These are phyloP conservation scores for Boletellus sp. DNA, from an alignment of 1,284 basidiomycete genomes.

Conservation along the genomic window DNA sequence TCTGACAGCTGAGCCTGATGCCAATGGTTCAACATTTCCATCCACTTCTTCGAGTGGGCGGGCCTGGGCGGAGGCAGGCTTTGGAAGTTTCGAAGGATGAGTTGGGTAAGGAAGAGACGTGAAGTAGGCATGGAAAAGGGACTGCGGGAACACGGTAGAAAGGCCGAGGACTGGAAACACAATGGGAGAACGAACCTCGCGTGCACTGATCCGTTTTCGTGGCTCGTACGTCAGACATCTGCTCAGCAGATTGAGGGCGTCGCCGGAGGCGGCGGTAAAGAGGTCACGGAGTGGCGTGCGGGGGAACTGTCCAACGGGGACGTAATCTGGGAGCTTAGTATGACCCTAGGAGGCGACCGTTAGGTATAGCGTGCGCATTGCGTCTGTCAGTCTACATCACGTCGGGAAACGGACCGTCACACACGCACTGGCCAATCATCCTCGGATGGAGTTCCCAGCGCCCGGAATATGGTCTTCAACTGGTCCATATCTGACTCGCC, in stretches of 20 bases:
- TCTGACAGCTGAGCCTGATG: slow-evolving; percentile 37
- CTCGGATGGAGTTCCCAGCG: slow-evolving; percentile 92
- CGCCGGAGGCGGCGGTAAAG: slow-evolving; percentile 87
- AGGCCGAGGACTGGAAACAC: neutral
- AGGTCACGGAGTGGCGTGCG: slow-evolving; percentile 80
- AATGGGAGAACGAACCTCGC: slow-evolving; percentile 47
- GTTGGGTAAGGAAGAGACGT: slow-evolving; percentile 74
- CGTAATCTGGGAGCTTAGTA: slow-evolving; percentile 85
- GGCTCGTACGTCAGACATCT: slow-evolving; percentile 88
- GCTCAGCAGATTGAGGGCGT: slow-evolving; percentile 81
- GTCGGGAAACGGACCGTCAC: neutral
- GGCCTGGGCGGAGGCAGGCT: slow-evolving; percentile 51
- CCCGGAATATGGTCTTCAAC: slow-evolving; percentile 90
- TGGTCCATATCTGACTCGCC: slow-evolving; percentile 97
- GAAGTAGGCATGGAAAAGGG: slow-evolving; percentile 77
- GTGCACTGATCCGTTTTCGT: slow-evolving; percentile 75
- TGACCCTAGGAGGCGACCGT: slow-evolving; percentile 58
- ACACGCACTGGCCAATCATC: slow-evolving; percentile 88
- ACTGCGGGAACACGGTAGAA: slow-evolving; percentile 39
- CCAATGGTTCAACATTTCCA: slow-evolving; percentile 54
- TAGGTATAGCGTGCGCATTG: neutral
- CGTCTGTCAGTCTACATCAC: neutral
- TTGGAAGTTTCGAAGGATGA: slow-evolving; percentile 79
- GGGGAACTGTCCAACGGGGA: slow-evolving; percentile 78
- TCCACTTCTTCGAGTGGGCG: slow-evolving; percentile 70